Evolutionary conservation across 73 alveolate species (phyloP), one percentile per base, ranked within the genome.

Genomic region (Paramecium tetraurelia): DNA sequence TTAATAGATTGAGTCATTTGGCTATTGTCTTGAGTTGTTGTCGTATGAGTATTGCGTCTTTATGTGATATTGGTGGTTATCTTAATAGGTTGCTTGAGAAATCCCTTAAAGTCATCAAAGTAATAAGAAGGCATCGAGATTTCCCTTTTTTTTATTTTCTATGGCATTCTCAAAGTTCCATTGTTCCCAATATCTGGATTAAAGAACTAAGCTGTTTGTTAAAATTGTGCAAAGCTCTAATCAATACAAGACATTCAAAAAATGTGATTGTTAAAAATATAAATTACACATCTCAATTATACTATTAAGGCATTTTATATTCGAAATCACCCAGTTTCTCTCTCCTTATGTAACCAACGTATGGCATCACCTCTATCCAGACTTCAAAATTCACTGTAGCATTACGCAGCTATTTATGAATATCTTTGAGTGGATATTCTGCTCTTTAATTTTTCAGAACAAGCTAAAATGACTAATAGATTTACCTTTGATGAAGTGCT

Each of bases 321-420:
- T 41, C 5, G 46, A 80, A 41, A 31, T 80, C 90, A 5, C 90
- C 90, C 12, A 80, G 9, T 24, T 24, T 41, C 48, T 43, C 50
- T 80, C 75, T 80, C 12, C 76, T 80, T 24, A 80, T 80, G 18
- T 31, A 80, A 38, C 90, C 90, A 0, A 80, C 90, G 43, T 80
- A 80, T 2, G 90, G 90, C 90, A 80, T 80, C 10, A 80, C 76
- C n/a, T 80, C 90, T 31, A 80, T 46, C 90, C 90, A 80, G 0
- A 80, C 90, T 43, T 80, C 90, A 46, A 80, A 80, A 14, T n/a
- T 80, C 24, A 80, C 72, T 80, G 90, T 80, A 4, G 70, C 46
- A 80, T 80, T 80, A 22, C 75, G 46, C 57, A 80, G 24, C 24
- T 80, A 24, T 41, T 41, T 48, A 46, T 80, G 75, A 20, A 41